Evolutionary conservation across 179 eudicot genomes (phyloP).

Genomic region (Monotropa hypopitys): DNA sequence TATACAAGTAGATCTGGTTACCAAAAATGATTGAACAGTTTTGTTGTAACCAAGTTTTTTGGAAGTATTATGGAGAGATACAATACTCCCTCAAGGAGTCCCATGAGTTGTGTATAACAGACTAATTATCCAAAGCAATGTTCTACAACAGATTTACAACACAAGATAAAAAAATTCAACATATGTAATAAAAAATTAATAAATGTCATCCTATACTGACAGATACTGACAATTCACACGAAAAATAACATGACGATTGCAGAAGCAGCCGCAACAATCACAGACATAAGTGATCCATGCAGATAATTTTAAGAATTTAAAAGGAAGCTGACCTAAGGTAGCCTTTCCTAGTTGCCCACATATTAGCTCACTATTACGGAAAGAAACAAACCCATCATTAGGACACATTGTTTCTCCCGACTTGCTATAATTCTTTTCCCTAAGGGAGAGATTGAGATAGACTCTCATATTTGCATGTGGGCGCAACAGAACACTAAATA

Average conservation of each 20-base stretch:
- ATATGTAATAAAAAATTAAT: not conserved
- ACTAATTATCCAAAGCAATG: not conserved
- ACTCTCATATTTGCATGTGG: conserved; percentile 70
- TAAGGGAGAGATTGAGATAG: conserved; percentile 74
- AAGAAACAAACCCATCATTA: conserved; percentile 76
- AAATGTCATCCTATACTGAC: not conserved
- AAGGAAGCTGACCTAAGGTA: conserved; percentile 62
- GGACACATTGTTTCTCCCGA: conserved; percentile 67
- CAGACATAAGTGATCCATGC: not conserved
- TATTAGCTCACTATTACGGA: conserved; percentile 86
- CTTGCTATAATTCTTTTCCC: conserved; percentile 52
- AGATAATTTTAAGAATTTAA: not conserved
- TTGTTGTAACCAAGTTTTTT: not conserved
- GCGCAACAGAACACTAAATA: conserved; percentile 80
- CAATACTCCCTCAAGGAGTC: not conserved
- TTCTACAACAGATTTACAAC: not conserved
- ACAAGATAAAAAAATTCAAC: too few species aligned
- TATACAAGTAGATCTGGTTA: not conserved
- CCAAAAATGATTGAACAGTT: not conserved
- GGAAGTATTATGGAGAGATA: not conserved
- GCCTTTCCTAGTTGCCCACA: conserved; percentile 95
- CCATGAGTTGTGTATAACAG: not conserved
- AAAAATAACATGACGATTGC: not conserved
- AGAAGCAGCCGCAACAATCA: not conserved
- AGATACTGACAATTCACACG: not conserved